Base-by-base conservation (phyloP, 768 basidiomycete genomes). In the Mycena amicta region DNA sequence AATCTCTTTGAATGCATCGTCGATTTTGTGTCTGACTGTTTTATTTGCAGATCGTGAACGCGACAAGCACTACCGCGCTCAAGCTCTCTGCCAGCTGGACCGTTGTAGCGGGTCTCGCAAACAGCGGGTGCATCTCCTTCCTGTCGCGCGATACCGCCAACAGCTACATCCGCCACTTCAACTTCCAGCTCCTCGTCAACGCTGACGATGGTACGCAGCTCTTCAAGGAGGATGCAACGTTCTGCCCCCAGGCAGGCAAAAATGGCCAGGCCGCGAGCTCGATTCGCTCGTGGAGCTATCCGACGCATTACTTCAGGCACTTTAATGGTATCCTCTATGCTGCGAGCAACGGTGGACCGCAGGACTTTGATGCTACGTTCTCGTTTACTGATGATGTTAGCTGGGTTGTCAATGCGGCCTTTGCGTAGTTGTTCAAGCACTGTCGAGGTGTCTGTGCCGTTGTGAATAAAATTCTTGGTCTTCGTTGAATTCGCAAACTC, bases 11-110 rank as follows among this genome's bases (percentile, higher is more conserved):
- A n/a, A n/a, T n/a, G n/a, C n/a, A n/a, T n/a, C n/a, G n/a, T n/a
- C n/a, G n/a, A n/a, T n/a, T n/a, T n/a, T n/a, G n/a, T n/a, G n/a
- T n/a, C n/a, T n/a, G n/a, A n/a, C n/a, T n/a, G n/a, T n/a, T n/a
- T n/a, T n/a, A n/a, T n/a, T n/a, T n/a, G n/a, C 13, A 30, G n/a
- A 15, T n/a, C 39, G 27, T 37, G 8, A 41, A 6, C 39, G 25
- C 28, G 15, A 5, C 47, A 4, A 12, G 12, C 25, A 49, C 20
- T n/a, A 45, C 4, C 40, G 25, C 53, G 5, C 5, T 23, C 5
- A 52, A 52, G 30, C 50, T 52, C 29, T 6, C 28, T 22, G 50
- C 50, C 12, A 52, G 53, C 53, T 54, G 53, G 53, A 41, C 11
- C 23, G 53, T 54, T 39, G 39, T 41, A 13, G 39, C 53, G 5